These are phyloP conservation scores for Termitomyces eurrhizus DNA, from an alignment of 768 basidiomycete species.

Conservation along the genomic window DNA sequence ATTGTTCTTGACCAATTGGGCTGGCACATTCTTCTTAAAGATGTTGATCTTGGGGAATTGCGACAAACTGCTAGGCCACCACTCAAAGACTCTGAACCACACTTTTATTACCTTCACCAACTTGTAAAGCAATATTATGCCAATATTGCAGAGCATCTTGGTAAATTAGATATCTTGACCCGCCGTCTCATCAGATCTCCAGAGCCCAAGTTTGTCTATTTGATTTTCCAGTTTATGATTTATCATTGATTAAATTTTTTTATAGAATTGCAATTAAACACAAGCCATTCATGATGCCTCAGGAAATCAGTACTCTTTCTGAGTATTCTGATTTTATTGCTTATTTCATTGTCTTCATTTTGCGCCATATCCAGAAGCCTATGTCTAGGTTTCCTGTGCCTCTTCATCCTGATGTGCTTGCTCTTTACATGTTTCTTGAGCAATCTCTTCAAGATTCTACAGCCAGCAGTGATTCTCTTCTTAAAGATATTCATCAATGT, in stretches of 20 bases:
- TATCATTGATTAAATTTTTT: too few relatives aligned
- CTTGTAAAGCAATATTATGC: neutral
- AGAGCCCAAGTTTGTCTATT: neutral
- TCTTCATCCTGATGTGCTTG: neutral
- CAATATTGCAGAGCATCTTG: neutral
- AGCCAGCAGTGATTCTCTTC: neutral
- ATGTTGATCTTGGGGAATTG: neutral
- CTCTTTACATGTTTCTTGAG: neutral
- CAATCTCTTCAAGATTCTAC: neutral
- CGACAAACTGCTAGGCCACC: neutral
- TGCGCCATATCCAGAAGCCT: too few relatives aligned
- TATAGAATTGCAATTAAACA: neutral
- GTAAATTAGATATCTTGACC: neutral
- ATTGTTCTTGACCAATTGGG: neutral
- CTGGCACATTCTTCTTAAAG: neutral
- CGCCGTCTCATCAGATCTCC: neutral
- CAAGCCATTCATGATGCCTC: neutral
- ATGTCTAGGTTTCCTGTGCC: neutral
- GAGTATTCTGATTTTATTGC: neutral
- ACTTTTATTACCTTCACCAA: neutral
- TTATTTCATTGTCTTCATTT: too few relatives aligned
- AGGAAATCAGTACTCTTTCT: neutral
- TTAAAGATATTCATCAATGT: neutral
- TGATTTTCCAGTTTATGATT: too few relatives aligned
- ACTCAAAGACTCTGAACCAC: neutral